These are phyloP conservation scores for Plasmodium cynomolgi DNA, from an alignment of 169 alveolate genomes.

Conservation along the genomic window DNA sequence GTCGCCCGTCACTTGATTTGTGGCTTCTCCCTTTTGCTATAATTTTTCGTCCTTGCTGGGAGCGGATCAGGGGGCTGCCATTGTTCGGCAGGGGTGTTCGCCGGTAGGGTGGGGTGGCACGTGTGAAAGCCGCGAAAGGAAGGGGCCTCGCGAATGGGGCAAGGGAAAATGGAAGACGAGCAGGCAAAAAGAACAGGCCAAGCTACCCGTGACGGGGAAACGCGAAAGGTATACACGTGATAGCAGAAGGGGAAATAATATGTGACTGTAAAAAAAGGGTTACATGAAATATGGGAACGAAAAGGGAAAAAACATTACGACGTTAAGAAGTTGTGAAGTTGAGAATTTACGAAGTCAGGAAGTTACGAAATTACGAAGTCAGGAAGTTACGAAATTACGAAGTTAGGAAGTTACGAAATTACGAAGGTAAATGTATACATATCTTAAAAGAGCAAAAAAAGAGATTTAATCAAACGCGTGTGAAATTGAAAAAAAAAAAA, in stretches of 20 bases:
- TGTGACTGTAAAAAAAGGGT: neutral
- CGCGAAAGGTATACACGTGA: neutral
- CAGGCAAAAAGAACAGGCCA: neutral
- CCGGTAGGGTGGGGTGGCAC: neutral
- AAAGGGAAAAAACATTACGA: neutral
- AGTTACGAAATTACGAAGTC: neutral
- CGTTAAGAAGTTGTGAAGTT: neutral
- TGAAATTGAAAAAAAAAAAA: conserved; percentile 3
- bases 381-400: neutral
- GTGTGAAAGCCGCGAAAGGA: neutral
- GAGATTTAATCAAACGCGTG: conserved; percentile 12
- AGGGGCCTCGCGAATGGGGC: neutral
- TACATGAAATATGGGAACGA: neutral
- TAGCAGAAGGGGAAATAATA: neutral
- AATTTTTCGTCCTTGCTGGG: neutral
- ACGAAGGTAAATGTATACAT: neutral
- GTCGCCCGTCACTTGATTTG: neutral
- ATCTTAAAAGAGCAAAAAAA: conserved; percentile 18
- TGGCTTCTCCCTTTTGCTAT: neutral
- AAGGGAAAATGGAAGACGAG: neutral
- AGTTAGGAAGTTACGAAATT: neutral
- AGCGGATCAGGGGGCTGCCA: neutral
- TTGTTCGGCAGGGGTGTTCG: neutral
- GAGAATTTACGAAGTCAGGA: neutral
- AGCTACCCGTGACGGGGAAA: neutral